Evolutionary conservation across 257 asterid genomes (phyloP).

Genomic region (Primulina eburnea): DNA sequence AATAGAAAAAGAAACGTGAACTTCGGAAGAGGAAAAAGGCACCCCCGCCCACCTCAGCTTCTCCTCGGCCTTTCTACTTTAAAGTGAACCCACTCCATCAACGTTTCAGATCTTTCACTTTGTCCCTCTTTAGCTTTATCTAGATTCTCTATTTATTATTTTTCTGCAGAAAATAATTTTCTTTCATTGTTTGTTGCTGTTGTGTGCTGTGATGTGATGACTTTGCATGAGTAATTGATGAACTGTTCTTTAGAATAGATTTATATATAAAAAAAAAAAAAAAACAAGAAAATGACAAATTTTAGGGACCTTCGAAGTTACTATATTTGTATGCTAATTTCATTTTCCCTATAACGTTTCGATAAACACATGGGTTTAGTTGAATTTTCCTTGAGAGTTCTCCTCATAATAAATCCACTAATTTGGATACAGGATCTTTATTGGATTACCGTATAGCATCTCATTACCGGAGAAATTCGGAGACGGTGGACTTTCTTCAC

Average conservation of each 20-base stretch:
- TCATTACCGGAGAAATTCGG: too few relatives aligned
- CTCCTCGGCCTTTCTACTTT: conserved; percentile 36
- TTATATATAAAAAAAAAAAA: too few relatives aligned
- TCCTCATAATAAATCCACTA: too few relatives aligned
- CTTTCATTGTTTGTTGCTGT: conserved; percentile 19
- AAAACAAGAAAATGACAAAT: conserved; percentile 30
- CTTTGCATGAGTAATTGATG: conserved; percentile 27
- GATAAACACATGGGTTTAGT: too few relatives aligned
- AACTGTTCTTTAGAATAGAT: conserved; percentile 14
- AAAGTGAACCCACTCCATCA: conserved; percentile 34
- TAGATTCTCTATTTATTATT: conserved; percentile 3
- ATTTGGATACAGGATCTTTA: too few relatives aligned
- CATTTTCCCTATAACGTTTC: too few relatives aligned
- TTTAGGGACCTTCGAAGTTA: not conserved
- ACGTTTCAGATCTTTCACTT: conserved; percentile 38
- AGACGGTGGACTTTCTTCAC: too few relatives aligned
- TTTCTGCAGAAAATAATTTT: conserved; percentile 14
- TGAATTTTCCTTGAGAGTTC: too few relatives aligned
- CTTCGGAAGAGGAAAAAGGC: conserved; percentile 15
- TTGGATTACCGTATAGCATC: too few relatives aligned
- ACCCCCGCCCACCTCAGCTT: conserved; percentile 20
- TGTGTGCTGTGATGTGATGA: conserved; percentile 39
- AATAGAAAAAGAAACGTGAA: not conserved
- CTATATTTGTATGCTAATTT: too few relatives aligned
- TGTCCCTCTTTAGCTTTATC: conserved; percentile 29